Base-by-base conservation (phyloP, 352 stramenopile species). In the Plasmopara muralis region DNA sequence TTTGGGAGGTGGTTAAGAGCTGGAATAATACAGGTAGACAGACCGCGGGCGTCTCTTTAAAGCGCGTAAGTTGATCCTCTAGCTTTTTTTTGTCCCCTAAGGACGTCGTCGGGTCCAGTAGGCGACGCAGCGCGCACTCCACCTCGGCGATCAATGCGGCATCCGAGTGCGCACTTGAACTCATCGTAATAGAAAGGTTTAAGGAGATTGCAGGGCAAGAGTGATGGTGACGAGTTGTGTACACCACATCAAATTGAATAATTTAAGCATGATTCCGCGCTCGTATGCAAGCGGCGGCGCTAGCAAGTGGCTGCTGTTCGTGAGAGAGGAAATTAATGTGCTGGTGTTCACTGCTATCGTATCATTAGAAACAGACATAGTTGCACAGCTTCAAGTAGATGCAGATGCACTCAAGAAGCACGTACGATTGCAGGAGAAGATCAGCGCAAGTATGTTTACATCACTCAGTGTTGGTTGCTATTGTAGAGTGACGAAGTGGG, bases 21-120 rank as follows among this genome's bases (percentile, higher is more conserved):
- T 81, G 66, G 53, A 78, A 83, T 0, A 90, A 47, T 47, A 90
- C 72, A 31, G 74, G 75, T n/a, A 90, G 55, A 53, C 77, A 87
- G 13, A 62, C 68, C 8, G 57, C 35, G 18, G 72, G 68, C 38
- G 74, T 51, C 33, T 72, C 64, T 46, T 87, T 86, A 64, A 87
- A 83, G 47, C 60, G 58, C 37, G 71, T 57, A 29, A 89, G 73
- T 49, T 89, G 72, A 51, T 68, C 46, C 49, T 89, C 76, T 25
- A 89, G 53, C 50, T 79, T 64, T 14, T 53, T 43, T 52, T 87
- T 87, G 40, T 77, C 63, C 1, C 25, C 7, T 16, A 63, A 44
- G 5, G 79, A 51, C 7, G 79, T 87, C n/a, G 54, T 39, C 4
- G 79, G 72, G 47, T 89, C 73, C 48, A 89, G 46, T n/a, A 89